Evolutionary conservation across 805 yeast species (phyloP).

Genomic region (Debaryomyces prosopidis): DNA sequence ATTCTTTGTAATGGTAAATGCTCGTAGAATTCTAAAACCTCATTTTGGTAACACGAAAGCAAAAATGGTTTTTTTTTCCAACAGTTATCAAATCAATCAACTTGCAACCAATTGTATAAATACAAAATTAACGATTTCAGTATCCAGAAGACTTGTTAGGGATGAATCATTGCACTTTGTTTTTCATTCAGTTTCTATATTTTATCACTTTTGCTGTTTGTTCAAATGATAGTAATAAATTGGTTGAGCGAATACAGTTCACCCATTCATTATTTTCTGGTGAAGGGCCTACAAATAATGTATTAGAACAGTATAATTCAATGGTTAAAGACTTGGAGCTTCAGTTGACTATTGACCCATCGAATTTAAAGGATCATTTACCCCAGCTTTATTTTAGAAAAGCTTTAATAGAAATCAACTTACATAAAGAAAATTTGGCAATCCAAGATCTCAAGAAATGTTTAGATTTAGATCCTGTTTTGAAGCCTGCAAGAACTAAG

Average conservation of each 20-base stretch:
- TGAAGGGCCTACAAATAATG: conserved; percentile 32
- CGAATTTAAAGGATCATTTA: conserved; percentile 16
- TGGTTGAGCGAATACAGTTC: conserved; percentile 10
- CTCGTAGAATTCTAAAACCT: background rate
- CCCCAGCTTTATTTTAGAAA: conserved; percentile 56
- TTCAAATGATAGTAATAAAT: conserved; percentile 2
- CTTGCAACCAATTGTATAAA: background rate
- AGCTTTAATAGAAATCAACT: conserved; percentile 59
- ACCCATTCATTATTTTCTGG: conserved; percentile 20
- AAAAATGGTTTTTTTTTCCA: background rate
- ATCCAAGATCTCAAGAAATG: conserved; percentile 52
- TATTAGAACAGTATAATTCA: conserved; percentile 24
- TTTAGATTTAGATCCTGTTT: conserved; percentile 39
- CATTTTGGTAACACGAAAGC: conserved; percentile 6
- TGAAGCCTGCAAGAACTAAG: conserved; percentile 50
- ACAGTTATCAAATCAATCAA: background rate
- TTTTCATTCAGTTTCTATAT: conserved; percentile 1
- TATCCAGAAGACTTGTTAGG: background rate
- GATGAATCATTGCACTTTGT: background rate
- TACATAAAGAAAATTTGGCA: conserved; percentile 56
- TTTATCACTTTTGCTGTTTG: conserved; percentile 1
- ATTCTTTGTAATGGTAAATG: no score
- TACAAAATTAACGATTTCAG: background rate
- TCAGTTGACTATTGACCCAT: conserved; percentile 3
- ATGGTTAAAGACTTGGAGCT: conserved; percentile 13